Evolutionary conservation across 345 rosid species (phyloP), one percentile per base, ranked within the genome.

Genomic region (Heritiera littoralis): DNA sequence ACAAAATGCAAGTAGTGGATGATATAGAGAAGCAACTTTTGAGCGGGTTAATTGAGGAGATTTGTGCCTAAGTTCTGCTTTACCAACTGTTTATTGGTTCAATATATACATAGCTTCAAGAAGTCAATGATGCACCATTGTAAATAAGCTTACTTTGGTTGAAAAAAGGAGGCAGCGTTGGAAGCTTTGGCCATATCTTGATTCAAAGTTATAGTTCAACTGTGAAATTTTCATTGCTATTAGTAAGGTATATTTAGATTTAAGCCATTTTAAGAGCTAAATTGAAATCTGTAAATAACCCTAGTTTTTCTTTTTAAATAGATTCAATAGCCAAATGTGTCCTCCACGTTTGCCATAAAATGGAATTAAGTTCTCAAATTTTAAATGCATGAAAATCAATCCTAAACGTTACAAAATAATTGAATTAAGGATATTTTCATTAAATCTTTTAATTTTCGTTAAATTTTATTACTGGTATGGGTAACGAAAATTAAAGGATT

Each of bases 1-100:
- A 90, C 78, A 86, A 83, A 28, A 89, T 87, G 83, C 84, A 88
- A 73, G 82, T 88, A 72, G 92, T 89, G 74, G 78, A 74, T 45
- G 91, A 89, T 40, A 66, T 92, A 41, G 98, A 89, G 82, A 89
- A 84, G 83, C 86, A 84, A 32, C 80, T 95, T 51, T 81, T 90
- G 11, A 82, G 80, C n/a, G 78, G 87, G 63, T 80, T 95, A 81
- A 88, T 95, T 20, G 90, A 83, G 63, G 99, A 93, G 85, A 79
- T 81, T 60, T 54, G 86, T 7, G 68, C 82, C 10, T 81, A 41
- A 76, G 60, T 75, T 60, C 17, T 46, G 40, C 63, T 69, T 32
- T 60, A 17, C 30, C 63, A 23, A 48, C 56, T 66, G 1, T n/a
- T 23, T 9, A 46, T 67, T 63, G 79, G 23, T 58, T 70, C 18